Conservation (phyloP, 1,139 yeast genomes). For the Diutina siamensis region DNA sequence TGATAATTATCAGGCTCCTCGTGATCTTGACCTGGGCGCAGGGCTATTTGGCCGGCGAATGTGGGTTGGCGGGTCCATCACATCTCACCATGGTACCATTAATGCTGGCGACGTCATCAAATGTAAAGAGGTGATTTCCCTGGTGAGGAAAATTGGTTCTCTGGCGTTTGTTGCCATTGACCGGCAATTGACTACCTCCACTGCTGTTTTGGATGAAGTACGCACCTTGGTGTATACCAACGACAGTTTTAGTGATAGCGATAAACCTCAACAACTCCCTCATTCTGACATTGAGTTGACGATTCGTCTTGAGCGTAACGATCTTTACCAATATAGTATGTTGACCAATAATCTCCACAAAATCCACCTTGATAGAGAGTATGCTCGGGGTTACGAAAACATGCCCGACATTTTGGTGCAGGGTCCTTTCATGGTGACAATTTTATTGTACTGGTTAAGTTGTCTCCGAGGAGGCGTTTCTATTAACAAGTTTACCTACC, state of each 20-base stretch:
- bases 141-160: constrained; percentile 22
- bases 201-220: constrained; percentile 15
- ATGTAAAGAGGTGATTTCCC: constrained; percentile 35
- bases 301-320: neutral
- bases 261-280: neutral
- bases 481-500: constrained; percentile 18
- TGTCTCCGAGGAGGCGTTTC: neutral
- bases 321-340: neutral
- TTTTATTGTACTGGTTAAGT: constrained; percentile 13
- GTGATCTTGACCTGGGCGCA: constrained; percentile 10
- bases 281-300: neutral
- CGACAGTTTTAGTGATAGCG: constrained; percentile 10
- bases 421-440: constrained; percentile 67
- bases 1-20: constrained; percentile 71
- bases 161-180: constrained; percentile 34
- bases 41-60: constrained; percentile 46
- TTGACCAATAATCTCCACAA: constrained; percentile 49
- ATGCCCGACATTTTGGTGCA: constrained; percentile 58
- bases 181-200: constrained; percentile 19
- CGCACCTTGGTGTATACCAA: constrained; percentile 29
- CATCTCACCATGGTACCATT: constrained; percentile 17
- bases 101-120: constrained; percentile 14
- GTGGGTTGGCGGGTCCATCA: constrained; percentile 62
- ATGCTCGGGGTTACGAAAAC: constrained; percentile 42
- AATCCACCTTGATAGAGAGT: constrained; percentile 59